Conservation (phyloP, 768 basidiomycete species). For the Paxillus rubicundulus region DNA sequence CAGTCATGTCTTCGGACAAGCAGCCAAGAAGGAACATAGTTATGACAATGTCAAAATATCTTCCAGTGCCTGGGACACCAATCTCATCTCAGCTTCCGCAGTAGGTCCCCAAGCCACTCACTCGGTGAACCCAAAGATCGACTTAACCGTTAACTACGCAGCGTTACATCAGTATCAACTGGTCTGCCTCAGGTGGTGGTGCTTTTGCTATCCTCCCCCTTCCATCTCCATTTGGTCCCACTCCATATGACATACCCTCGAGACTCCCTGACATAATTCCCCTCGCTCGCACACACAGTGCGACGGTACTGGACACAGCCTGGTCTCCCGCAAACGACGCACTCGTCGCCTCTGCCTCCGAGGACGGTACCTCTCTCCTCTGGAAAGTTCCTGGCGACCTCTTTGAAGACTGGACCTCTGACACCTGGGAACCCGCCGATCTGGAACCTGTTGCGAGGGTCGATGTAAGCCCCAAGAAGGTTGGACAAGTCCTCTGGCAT, state of each 20-base stretch:
- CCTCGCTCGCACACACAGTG: conserved; percentile 82
- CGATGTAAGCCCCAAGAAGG: conserved; percentile 79
- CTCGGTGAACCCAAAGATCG: background rate
- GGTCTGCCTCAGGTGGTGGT: conserved; percentile 89
- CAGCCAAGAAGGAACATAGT: conserved; percentile 79
- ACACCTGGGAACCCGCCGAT: conserved; percentile 79
- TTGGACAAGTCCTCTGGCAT: conserved; percentile 93
- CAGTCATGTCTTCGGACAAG: conserved; percentile 91
- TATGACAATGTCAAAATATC: conserved; percentile 84
- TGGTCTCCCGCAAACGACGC: conserved; percentile 95
- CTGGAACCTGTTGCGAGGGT: conserved; percentile 82
- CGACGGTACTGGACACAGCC: conserved; percentile 88
- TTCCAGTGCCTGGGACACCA: conserved; percentile 95
- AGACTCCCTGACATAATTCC: conserved; percentile 93
- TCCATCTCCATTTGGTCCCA: conserved; percentile 62
- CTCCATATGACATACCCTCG: conserved; percentile 53
- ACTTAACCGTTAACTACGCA: conserved; percentile 26
- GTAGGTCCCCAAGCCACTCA: conserved; percentile 37
- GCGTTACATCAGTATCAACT: conserved; percentile 91
- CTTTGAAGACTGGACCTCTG: conserved; percentile 85
- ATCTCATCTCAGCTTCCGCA: conserved; percentile 80
- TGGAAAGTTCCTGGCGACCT: conserved; percentile 72
- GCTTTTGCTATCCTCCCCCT: conserved; percentile 94
- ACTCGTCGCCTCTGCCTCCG: conserved; percentile 86
- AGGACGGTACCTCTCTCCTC: conserved; percentile 91